phyloP scores from a whole-genome alignment of 2,329 filamentous ascomycete species.

The Chrysoporthe austroafricana region DNA sequence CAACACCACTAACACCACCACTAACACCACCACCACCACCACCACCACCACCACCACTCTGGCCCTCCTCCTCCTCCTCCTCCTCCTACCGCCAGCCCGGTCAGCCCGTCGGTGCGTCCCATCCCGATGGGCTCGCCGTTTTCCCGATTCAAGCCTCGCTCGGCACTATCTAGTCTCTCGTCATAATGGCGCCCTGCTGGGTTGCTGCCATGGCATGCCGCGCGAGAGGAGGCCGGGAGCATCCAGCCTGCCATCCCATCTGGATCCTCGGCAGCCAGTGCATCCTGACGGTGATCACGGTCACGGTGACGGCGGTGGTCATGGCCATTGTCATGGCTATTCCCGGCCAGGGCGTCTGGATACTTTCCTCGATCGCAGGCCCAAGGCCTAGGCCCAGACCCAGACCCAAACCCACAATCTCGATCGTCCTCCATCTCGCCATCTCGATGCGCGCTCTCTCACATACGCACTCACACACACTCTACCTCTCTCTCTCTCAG shows the following conservation, averaged over 20 bases:
- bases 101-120: no score
- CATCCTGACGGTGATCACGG: no score
- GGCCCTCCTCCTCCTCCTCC: no score
- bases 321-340: no score
- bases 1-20: no score
- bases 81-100: no score
- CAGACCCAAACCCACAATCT: not conserved
- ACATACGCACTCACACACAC: no score
- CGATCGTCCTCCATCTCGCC: not conserved
- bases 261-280: no score
- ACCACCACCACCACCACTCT: no score
- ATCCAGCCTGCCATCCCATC: no score
- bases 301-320: no score
- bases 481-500: not conserved
- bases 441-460: not conserved
- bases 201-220: not conserved
- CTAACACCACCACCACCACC: no score
- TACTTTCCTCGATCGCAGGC: not conserved
- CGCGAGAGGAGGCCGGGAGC: not conserved
- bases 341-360: not conserved
- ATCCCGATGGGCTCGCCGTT: constrained; percentile 4
- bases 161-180: not conserved
- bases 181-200: not conserved
- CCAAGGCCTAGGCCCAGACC: not conserved
- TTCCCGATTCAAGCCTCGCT: not conserved